Conservation (phyloP, 108 stramenopile genomes). For the Cylindrotheca closterium region DNA sequence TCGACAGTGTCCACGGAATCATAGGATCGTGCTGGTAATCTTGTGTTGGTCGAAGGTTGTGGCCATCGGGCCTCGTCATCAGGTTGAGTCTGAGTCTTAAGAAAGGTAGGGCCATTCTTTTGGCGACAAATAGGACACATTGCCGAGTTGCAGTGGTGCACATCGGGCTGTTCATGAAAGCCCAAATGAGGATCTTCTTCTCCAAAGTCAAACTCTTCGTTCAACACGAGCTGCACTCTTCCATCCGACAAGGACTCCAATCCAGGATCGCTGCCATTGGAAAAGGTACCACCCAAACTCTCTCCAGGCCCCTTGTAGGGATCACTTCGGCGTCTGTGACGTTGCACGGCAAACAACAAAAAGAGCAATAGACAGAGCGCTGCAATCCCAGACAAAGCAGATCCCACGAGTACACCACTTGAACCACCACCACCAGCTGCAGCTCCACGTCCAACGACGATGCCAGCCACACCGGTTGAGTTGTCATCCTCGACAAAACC, state of each 20-base stretch:
- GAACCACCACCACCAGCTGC: constrained; percentile 2
- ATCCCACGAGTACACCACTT: constrained; percentile 6
- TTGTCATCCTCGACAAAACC: constrained; percentile 13
- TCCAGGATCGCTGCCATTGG: background rate
- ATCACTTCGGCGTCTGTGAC: constrained; percentile 5
- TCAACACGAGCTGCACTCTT: constrained; percentile 3
- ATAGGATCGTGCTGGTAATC: no score
- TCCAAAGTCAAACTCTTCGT: background rate
- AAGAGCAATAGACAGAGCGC: constrained; percentile 13
- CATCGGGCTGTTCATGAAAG: background rate
- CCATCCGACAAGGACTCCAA: constrained; percentile 1
- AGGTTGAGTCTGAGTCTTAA: no score
- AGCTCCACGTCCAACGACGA: constrained; percentile 1
- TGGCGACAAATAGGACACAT: constrained; percentile 15
- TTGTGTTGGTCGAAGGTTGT: no score
- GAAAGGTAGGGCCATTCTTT: constrained; percentile 12
- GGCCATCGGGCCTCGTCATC: no score
- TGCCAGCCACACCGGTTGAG: background rate
- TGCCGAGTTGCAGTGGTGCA: constrained; percentile 18
- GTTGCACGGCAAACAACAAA: background rate
- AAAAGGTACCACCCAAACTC: constrained; percentile 2
- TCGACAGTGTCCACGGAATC: background rate
- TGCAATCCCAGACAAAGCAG: constrained; percentile 11
- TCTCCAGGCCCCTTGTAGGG: background rate
- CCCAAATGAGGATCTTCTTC: constrained; percentile 6